Conservation (phyloP, 768 basidiomycete genomes). For the Bullera alba region DNA sequence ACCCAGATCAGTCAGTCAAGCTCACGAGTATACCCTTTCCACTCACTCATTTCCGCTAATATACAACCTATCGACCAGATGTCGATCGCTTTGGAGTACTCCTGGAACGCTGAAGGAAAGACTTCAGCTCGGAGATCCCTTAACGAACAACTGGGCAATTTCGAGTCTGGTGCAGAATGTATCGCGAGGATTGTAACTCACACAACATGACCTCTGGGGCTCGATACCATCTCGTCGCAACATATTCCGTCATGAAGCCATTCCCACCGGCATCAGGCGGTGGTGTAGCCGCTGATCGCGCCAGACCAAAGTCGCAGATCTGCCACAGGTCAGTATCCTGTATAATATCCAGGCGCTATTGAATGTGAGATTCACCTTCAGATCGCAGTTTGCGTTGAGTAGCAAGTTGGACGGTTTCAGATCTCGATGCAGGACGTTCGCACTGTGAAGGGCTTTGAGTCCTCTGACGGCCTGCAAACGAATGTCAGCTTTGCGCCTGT, state of each 20-base stretch:
- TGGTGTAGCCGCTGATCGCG: slow-evolving; percentile 49
- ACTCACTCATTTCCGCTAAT: slow-evolving; percentile 35
- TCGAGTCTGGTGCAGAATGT: not conserved
- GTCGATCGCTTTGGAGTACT: slow-evolving; percentile 52
- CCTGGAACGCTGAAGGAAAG: slow-evolving; percentile 43
- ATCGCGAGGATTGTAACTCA: slow-evolving; percentile 16
- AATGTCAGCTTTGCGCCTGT: not conserved
- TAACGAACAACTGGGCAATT: not conserved
- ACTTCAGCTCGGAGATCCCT: too few relatives aligned
- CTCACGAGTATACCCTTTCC: not conserved
- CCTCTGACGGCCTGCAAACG: slow-evolving; percentile 72
- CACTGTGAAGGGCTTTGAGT: slow-evolving; percentile 87
- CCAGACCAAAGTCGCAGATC: slow-evolving; percentile 54
- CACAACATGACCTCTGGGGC: slow-evolving; percentile 52
- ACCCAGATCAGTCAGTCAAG: slow-evolving; percentile 59
- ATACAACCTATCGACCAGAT: slow-evolving; percentile 48
- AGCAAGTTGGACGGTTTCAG: slow-evolving; percentile 93
- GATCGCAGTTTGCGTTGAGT: slow-evolving; percentile 91
- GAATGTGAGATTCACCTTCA: slow-evolving; percentile 58
- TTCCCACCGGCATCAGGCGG: slow-evolving; percentile 55
- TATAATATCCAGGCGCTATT: slow-evolving; percentile 29
- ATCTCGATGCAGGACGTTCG: slow-evolving; percentile 83
- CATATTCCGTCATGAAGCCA: slow-evolving; percentile 78
- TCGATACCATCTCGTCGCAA: slow-evolving; percentile 76
- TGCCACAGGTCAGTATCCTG: slow-evolving; percentile 45